phyloP scores from a whole-genome alignment of 495 filamentous ascomycete genomes.

The Lasiosphaeris hirsuta region DNA sequence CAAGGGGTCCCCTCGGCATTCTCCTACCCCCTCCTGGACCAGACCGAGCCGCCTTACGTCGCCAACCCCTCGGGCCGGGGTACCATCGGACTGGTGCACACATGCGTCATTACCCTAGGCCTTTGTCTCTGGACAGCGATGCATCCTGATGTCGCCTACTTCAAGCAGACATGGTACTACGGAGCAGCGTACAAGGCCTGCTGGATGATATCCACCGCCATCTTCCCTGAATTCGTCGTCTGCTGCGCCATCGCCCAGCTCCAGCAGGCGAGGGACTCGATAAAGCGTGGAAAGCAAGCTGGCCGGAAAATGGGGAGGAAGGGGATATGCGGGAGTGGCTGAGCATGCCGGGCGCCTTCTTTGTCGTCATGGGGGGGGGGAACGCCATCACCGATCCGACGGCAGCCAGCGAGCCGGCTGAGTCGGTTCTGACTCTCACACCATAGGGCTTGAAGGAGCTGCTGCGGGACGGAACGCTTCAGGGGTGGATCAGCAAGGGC shows the following conservation, averaged over 20 bases:
- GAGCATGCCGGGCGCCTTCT: background rate
- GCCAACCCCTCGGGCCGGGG: background rate
- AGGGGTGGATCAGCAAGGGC: background rate
- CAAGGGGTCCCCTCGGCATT: no score
- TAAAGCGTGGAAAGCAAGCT: background rate
- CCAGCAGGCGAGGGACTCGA: background rate
- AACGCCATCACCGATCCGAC: background rate
- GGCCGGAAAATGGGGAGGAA: background rate
- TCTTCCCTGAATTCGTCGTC: background rate
- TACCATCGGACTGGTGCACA: background rate
- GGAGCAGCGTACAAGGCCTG: background rate
- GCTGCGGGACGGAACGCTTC: background rate
- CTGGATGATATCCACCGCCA: background rate
- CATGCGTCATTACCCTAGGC: background rate
- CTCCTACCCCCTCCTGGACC: no score
- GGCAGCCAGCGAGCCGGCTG: background rate
- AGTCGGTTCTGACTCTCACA: background rate
- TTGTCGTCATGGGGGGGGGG: conserved; percentile 4
- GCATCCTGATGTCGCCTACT: background rate
- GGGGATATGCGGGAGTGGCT: conserved; percentile 4
- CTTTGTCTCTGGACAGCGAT: conserved; percentile 7
- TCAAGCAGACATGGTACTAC: background rate
- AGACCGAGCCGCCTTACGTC: no score
- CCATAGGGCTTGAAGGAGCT: background rate
- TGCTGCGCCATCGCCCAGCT: conserved; percentile 4